These are phyloP conservation scores for Claviceps spartinae DNA, from an alignment of 2,329 filamentous ascomycete genomes.

Conservation along the genomic window DNA sequence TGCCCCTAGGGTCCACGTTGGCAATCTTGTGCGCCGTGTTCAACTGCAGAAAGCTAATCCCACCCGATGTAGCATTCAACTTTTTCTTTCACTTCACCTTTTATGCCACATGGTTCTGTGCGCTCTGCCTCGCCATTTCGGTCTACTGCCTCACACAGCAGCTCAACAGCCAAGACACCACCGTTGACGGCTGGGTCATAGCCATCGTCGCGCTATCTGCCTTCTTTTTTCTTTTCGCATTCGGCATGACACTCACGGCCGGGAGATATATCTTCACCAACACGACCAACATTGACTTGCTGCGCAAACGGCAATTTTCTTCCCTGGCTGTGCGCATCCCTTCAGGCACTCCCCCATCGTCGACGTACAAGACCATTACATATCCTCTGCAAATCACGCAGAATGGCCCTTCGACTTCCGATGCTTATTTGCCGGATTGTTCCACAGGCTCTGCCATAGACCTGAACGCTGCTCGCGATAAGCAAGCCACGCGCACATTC, in stretches of 20 bases:
- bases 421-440: slow-evolving; percentile 6
- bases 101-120: slow-evolving; percentile 57
- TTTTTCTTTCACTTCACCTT: slow-evolving; percentile 82
- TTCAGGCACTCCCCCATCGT: slow-evolving; percentile 26
- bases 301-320: slow-evolving; percentile 50
- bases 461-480: slow-evolving; percentile 23
- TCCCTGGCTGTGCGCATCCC: slow-evolving; percentile 64
- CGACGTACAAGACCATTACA: slow-evolving; percentile 37
- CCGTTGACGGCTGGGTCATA: slow-evolving; percentile 46
- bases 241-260: slow-evolving; percentile 63
- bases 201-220: slow-evolving; percentile 51
- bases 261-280: slow-evolving; percentile 58
- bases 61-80: slow-evolving; percentile 50
- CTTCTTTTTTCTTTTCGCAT: slow-evolving; percentile 70
- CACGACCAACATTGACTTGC: slow-evolving; percentile 70
- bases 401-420: not conserved
- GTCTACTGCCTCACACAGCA: slow-evolving; percentile 50
- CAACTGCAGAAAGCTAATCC: no score
- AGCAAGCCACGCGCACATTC: slow-evolving; percentile 50
- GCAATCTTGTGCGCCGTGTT: no score
- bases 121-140: slow-evolving; percentile 47
- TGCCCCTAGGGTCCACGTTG: no score
- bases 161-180: slow-evolving; percentile 21
- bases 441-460: slow-evolving; percentile 5
- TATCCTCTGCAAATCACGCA: slow-evolving; percentile 36